Conservation (phyloP, 345 rosid species). For the Conringia planisiliqua region DNA sequence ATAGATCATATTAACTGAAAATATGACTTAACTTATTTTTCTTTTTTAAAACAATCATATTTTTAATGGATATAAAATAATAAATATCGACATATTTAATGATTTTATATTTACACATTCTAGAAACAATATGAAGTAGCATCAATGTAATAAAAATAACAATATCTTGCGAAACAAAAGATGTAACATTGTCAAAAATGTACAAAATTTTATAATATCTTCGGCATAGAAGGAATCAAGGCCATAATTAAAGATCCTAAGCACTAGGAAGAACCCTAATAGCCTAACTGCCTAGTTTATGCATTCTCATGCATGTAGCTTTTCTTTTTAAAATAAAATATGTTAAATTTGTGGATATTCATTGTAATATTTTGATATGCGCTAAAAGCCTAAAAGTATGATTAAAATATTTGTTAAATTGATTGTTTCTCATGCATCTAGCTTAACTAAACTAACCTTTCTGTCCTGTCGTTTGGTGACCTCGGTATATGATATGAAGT, state of each 20-base stretch:
- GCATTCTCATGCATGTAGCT: conserved; percentile 15
- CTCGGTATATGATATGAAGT: conserved; percentile 11
- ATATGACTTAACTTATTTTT: no score
- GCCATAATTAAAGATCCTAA: conserved; percentile 18
- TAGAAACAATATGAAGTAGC: conserved; percentile 1
- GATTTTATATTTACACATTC: not conserved
- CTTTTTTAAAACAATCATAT: no score
- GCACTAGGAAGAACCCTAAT: conserved; percentile 25
- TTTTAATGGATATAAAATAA: no score
- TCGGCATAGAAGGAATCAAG: conserved; percentile 21
- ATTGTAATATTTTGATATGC: no score
- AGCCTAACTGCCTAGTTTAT: not conserved
- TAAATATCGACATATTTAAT: not conserved
- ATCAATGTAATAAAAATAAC: conserved; percentile 15
- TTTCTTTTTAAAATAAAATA: not conserved
- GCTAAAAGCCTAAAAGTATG: no score
- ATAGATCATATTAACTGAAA: no score
- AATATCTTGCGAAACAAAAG: conserved; percentile 18
- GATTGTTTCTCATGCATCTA: not conserved
- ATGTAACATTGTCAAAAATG: not conserved
- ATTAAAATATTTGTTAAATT: no score
- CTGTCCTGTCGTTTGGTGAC: conserved; percentile 17
- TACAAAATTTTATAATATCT: conserved; percentile 22
- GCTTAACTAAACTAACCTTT: conserved; percentile 19
- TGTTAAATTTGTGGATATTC: no score